These are phyloP conservation scores for Triglochin maritima DNA, from an alignment of 106 monocot genomes.

Conservation along the genomic window DNA sequence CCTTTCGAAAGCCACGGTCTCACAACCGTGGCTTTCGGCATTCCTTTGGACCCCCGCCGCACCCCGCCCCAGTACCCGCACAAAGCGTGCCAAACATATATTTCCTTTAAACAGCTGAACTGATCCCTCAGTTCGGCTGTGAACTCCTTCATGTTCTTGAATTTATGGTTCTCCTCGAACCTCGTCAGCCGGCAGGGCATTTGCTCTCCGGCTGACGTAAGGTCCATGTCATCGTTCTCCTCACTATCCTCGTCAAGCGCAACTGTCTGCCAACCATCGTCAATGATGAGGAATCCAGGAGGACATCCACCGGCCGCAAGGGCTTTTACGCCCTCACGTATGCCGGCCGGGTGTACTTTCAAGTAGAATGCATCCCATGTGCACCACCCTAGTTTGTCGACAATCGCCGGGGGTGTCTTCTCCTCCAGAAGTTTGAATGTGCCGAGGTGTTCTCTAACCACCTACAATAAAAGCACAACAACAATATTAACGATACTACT, in stretches of 20 bases:
- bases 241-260: slow-evolving; percentile 74
- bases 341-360: slow-evolving; percentile 57
- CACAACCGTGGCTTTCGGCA: slow-evolving; percentile 51
- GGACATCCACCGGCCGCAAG: slow-evolving; percentile 72
- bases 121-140: slow-evolving; percentile 40
- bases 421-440: slow-evolving; percentile 57
- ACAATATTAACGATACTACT: no score
- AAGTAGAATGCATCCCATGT: slow-evolving; percentile 96
- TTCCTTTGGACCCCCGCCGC: slow-evolving; percentile 19
- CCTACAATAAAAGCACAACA: no score
- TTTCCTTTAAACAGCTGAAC: slow-evolving; percentile 46
- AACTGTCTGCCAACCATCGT: slow-evolving; percentile 93
- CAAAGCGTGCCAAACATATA: slow-evolving; percentile 92
- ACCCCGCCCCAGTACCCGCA: slow-evolving; percentile 95
- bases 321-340: slow-evolving; percentile 46
- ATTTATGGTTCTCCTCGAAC: slow-evolving; percentile 79
- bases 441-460: slow-evolving; percentile 35
- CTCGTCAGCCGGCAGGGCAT: slow-evolving; percentile 77
- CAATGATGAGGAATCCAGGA: slow-evolving; percentile 68
- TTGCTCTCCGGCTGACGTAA: slow-evolving; percentile 78
- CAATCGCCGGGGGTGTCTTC: slow-evolving; percentile 47
- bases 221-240: slow-evolving; percentile 68
- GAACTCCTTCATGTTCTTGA: slow-evolving; percentile 43
- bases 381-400: slow-evolving; percentile 94
- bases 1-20: slow-evolving; percentile 49